phyloP scores from a whole-genome alignment of 169 alveolate genomes.

The Plasmodium sp. region DNA sequence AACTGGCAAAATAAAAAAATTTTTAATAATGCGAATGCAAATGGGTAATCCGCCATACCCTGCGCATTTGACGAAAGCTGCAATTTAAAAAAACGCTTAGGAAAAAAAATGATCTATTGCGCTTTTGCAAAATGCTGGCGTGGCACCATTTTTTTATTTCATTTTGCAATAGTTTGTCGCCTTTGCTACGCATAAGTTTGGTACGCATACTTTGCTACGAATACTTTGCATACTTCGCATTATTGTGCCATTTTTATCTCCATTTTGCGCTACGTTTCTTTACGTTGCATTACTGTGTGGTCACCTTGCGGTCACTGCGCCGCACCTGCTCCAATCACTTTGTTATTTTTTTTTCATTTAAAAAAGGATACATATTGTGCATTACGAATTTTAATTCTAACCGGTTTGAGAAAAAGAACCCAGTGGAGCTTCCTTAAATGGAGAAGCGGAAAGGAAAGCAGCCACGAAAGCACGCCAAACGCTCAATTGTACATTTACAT shows the following conservation, averaged over 20 bases:
- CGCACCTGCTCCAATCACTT: background rate
- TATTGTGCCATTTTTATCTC: background rate
- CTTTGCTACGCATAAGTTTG: background rate
- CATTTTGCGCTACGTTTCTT: background rate
- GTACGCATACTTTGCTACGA: too few species aligned
- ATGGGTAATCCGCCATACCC: background rate
- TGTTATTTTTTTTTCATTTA: background rate
- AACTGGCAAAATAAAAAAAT: background rate
- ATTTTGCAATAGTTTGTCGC: background rate
- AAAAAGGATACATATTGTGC: conserved; percentile 11
- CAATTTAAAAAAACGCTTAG: background rate
- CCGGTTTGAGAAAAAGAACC: background rate
- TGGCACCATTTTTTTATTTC: background rate
- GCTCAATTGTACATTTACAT: background rate
- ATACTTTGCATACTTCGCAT: background rate
- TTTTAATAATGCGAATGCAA: background rate
- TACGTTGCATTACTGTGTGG: background rate
- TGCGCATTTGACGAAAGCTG: background rate
- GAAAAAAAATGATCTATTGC: conserved; percentile 10
- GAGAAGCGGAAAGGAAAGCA: background rate
- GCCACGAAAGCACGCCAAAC: background rate
- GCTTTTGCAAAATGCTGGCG: background rate
- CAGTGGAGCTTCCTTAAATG: background rate
- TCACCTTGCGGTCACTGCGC: background rate
- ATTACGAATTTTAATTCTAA: background rate